Percentiles rank a stretch among this genome's conserved stretches.
These are phyloP conservation scores for Allomyces javanicus DNA, from an alignment of 192 early-diverging fungal species.

Conservation along the genomic window DNA sequence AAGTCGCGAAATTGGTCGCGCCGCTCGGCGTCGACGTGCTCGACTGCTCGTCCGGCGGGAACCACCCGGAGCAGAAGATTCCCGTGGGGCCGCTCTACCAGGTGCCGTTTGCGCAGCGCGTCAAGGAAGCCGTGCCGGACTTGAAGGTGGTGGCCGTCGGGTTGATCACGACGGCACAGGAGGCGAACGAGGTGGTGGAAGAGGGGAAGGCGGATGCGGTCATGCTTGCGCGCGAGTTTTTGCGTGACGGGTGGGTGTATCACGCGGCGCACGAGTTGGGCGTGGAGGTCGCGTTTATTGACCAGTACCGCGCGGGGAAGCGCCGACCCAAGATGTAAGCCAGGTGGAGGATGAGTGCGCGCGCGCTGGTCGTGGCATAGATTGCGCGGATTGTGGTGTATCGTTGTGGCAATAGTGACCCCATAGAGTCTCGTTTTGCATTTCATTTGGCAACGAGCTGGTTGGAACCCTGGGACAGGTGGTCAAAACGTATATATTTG, in stretches of 20 bases:
- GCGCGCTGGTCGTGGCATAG: too few relatives aligned
- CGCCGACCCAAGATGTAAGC: too few relatives aligned
- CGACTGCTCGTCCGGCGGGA: slow-evolving; percentile 63
- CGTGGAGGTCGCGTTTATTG: slow-evolving; percentile 34
- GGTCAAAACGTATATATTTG: too few relatives aligned
- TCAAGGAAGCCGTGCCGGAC: slow-evolving; percentile 35
- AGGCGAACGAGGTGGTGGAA: slow-evolving; percentile 50
- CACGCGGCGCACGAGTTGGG: slow-evolving; percentile 44
- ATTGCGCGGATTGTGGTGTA: too few relatives aligned
- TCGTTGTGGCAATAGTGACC: too few relatives aligned
- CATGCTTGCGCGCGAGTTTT: slow-evolving; percentile 42
- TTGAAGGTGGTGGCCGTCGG: slow-evolving; percentile 48
- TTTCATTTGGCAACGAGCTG: too few relatives aligned
- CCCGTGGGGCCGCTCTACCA: slow-evolving; percentile 30
- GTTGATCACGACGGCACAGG: slow-evolving; percentile 35
- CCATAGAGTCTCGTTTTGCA: too few relatives aligned
- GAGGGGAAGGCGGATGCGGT: slow-evolving; percentile 49
- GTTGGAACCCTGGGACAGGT: too few relatives aligned
- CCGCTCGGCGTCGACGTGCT: slow-evolving; percentile 64
- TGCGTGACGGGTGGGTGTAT: slow-evolving; percentile 47
- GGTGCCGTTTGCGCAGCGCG: slow-evolving; percentile 44
- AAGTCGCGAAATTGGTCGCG: slow-evolving; percentile 31
- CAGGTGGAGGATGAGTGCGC: too few relatives aligned
- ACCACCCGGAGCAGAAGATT: slow-evolving; percentile 18
- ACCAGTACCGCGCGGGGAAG: slow-evolving; percentile 29